Evolutionary conservation across 192 early-diverging fungal species (phyloP).

Genomic region (Glomus cerebriforme): DNA sequence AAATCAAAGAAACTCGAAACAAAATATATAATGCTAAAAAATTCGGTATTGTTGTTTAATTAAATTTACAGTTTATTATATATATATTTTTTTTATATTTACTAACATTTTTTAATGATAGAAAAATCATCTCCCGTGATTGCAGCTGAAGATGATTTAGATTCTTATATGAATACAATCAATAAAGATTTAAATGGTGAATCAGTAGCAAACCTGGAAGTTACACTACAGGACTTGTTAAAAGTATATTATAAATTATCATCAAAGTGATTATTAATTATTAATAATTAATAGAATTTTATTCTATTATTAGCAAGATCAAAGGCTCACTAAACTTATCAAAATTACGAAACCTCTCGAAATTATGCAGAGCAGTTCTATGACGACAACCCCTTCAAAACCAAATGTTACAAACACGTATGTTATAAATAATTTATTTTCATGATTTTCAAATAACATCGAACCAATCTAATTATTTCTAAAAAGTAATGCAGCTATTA

Average conservation of each 20-base stretch:
- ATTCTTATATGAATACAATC: constrained; percentile 65
- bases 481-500: not conserved
- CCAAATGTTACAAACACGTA: not conserved
- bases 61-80: not conserved
- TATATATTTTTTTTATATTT: not conserved
- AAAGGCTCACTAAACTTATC: constrained; percentile 44
- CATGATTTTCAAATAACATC: not conserved
- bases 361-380: constrained; percentile 14
- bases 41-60: not conserved
- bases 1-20: constrained; percentile 36
- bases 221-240: constrained; percentile 46
- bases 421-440: not conserved
- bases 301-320: constrained; percentile 40
- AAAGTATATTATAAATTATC: constrained; percentile 37
- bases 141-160: constrained; percentile 60
- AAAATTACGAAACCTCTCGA: constrained; percentile 52
- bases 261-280: not conserved
- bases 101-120: not conserved
- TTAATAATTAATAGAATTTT: not conserved
- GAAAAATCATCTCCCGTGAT: constrained; percentile 11
- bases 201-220: constrained; percentile 43
- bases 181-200: constrained; percentile 45
- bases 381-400: not conserved
- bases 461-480: not conserved
- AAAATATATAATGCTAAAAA: constrained; percentile 2